Conservation (phyloP, 2,329 filamentous ascomycete species). For the Furcasterigmium furcatum region DNA sequence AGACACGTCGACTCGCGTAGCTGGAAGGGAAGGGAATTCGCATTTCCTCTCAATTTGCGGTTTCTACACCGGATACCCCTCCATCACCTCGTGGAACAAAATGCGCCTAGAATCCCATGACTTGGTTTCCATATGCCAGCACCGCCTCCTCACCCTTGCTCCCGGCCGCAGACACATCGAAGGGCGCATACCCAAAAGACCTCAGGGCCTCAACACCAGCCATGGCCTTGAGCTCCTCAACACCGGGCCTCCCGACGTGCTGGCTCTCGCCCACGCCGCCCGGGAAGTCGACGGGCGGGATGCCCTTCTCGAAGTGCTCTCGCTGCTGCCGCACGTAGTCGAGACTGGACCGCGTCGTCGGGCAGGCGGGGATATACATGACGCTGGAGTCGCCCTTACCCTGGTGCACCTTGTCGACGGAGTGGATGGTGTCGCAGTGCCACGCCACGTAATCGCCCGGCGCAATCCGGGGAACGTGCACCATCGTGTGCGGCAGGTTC, state of each 20-base stretch:
- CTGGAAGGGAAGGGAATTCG: no score
- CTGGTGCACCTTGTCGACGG: conserved; percentile 75
- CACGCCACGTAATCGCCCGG: conserved; percentile 79
- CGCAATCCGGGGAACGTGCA: conserved; percentile 63
- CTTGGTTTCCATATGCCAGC: not conserved
- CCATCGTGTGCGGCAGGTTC: conserved; percentile 64
- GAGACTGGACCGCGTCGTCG: conserved; percentile 72
- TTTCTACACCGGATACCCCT: no score
- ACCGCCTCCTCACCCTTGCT: not conserved
- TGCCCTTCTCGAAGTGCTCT: conserved; percentile 65
- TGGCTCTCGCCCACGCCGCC: conserved; percentile 65
- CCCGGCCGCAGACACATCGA: not conserved
- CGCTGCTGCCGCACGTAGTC: conserved; percentile 69
- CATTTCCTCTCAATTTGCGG: no score
- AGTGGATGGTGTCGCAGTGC: conserved; percentile 81
- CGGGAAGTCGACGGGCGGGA: conserved; percentile 67
- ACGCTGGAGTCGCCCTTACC: conserved; percentile 77
- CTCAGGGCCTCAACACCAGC: conserved; percentile 28
- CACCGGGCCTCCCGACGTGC: conserved; percentile 44
- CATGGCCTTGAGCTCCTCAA: conserved; percentile 29
- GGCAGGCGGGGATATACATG: conserved; percentile 84
- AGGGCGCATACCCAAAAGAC: conserved; percentile 33
- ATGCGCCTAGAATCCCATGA: not conserved
- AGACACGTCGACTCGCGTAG: no score
- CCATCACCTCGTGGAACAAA: no score